A percentile compares a stretch with the other conserved stretches of the same genome.
Evolutionary conservation across 805 yeast species (phyloP).

Genomic region (Jamesozyma gamospora): DNA sequence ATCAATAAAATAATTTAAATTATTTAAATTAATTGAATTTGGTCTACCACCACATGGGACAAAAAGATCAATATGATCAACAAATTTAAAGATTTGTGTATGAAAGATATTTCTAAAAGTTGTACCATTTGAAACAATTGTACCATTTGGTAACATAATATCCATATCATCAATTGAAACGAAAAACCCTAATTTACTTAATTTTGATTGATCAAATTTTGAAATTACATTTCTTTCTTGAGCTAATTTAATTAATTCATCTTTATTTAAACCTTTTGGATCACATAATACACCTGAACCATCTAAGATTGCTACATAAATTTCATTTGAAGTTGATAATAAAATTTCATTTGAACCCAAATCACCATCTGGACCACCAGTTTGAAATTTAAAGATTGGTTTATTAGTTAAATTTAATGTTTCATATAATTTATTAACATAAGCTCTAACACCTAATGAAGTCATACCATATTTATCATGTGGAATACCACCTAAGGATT

Average conservation of each 20-base stretch:
- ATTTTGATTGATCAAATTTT: conserved; percentile 52
- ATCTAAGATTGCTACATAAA: conserved; percentile 81
- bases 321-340: conserved; percentile 65
- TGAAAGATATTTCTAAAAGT: conserved; percentile 88
- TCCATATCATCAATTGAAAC: conserved; percentile 82
- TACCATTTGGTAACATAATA: conserved; percentile 65
- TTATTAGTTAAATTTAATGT: conserved; percentile 54
- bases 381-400: conserved; percentile 71
- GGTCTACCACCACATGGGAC: conserved; percentile 99
- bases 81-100: conserved; percentile 53
- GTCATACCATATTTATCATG: conserved; percentile 99
- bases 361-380: conserved; percentile 99
- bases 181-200: conserved; percentile 67
- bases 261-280: conserved; percentile 77
- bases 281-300: conserved; percentile 94
- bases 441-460: conserved; percentile 84
- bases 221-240: conserved; percentile 64
- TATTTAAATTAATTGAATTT: conserved; percentile 82
- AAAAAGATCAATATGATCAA: conserved; percentile 64
- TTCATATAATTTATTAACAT: conserved; percentile 77
- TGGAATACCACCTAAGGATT: conserved; percentile 90
- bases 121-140: conserved; percentile 68
- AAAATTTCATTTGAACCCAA: conserved; percentile 91
- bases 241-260: conserved; percentile 73
- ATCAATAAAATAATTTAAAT: conserved; percentile 63